Base-by-base conservation (phyloP, 805 yeast genomes). In the Candida saitoana region DNA sequence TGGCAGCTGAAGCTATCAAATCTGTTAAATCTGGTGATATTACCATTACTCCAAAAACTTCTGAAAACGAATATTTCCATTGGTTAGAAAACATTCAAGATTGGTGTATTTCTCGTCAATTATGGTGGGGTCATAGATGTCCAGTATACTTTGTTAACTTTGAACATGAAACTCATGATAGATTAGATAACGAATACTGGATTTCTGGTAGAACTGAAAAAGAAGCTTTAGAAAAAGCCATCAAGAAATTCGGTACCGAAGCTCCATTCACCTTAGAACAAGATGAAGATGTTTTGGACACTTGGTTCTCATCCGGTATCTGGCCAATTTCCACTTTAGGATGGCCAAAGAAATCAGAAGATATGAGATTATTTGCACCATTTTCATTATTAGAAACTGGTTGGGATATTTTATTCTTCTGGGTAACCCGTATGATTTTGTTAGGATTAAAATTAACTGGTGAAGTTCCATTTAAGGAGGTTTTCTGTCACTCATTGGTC, bases 381-480 rank as follows among this genome's bases (percentile, higher is more conserved):
- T 84, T 89, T 82, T 82, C 95, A 19, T 73, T 93, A 85, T 73
- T 93, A 58, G 99, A 93, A 70, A 93, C 99, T 39, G 99, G 99
- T 55, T 93, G 99, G 99, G 99, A 91, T 73, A 91, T 91, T 61
- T 74, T 93, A 60, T 93, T 93, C 80, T 93, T 93, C 84, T 93
- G 99, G 99, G 98, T 93, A 40, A 77, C 93, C 20, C 82, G 99
- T 71, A 93, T 93, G 99, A 84, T 91, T 50, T 76, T 91, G 71
- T 72, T 93, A 59, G 93, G 96, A 49, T 64, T 89, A 55, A 90
- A 91, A 68, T 74, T 91, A 64, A 87, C 96, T 18, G 97, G 96
- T 39, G 70, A 81, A 44, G 79, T 87, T 51, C 99, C 99, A 46
- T 93, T 93, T 77, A 82, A 79, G 53, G 98, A 93, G 68, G 98